phyloP scores from a whole-genome alignment of 1,284 basidiomycete species.

The Rhodotorula sp. region DNA sequence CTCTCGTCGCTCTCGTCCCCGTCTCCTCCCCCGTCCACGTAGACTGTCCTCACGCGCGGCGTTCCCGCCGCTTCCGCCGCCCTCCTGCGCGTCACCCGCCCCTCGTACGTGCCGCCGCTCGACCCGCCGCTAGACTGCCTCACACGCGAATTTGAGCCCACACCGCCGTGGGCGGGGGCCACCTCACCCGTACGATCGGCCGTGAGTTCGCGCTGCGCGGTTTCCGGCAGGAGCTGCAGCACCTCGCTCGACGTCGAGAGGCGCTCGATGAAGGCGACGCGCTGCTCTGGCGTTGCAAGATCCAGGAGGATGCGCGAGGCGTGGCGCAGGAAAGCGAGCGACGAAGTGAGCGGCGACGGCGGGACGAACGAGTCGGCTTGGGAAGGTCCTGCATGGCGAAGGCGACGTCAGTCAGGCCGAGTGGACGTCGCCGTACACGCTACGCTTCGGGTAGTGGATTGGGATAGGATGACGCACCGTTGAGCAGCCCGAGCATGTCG shows the following conservation, averaged over 20 bases:
- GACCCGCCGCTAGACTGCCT: too few species aligned
- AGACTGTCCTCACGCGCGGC: too few species aligned
- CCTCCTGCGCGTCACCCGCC: too few species aligned
- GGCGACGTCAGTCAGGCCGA: too few species aligned
- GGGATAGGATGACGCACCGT: background rate
- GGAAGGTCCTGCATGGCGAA: constrained; percentile 6
- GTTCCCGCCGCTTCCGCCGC: too few species aligned
- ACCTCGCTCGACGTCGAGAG: background rate
- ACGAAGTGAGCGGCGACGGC: background rate
- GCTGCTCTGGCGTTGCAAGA: constrained; percentile 13
- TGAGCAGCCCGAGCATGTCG: background rate
- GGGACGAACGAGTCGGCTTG: background rate
- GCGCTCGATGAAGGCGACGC: constrained; percentile 6
- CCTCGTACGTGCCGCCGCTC: too few species aligned
- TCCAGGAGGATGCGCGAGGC: constrained; percentile 1
- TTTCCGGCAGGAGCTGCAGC: background rate
- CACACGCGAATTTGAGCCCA: too few species aligned
- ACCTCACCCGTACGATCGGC: background rate
- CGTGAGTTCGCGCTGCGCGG: background rate
- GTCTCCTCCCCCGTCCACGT: too few species aligned
- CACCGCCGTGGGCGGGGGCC: too few species aligned
- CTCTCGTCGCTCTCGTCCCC: too few species aligned
- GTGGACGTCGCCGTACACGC: too few species aligned
- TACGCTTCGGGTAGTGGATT: too few species aligned
- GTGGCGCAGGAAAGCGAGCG: constrained; percentile 13